Base-by-base conservation (phyloP, 106 monocot species). In the Posidonia australis region DNA sequence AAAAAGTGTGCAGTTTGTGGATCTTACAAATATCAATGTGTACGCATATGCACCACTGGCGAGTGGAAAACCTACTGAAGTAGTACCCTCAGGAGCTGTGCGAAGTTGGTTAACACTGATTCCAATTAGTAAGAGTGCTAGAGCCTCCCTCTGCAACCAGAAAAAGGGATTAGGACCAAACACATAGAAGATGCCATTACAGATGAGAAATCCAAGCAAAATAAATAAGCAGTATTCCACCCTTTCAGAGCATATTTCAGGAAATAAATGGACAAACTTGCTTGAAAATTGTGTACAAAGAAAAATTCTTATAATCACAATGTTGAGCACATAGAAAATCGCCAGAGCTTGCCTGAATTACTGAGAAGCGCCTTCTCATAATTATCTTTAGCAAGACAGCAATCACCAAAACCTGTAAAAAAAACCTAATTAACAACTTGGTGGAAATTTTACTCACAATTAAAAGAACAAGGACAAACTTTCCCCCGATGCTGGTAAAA, bases 111-210 rank as follows among this genome's bases (percentile, higher is more conserved):
- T 92, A 41, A 92, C 82, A 67, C 86, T 87, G 23, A 92, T 92
- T 70, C 92, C 92, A 73, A 92, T 92, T 0, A 92, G 80, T 80
- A 92, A 87, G 30, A 92, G 82, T 31, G 87, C 87, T 70, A 92
- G 82, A 45, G 92, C 92, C 54, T 92, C 92, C 92, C 92, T 87
- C 92, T 92, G 82, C 67, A 65, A 36, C 36, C 21, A 67, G 22
- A 31, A 53, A 51, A 52, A 36, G 6, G 21, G 14, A 29, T 52
- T 30, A 52, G 14, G 52, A 66, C 12, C 22, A 43, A 44, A 64
- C 36, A 46, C 3, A 21, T 21, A 20, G 52, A 54, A 24, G 0
- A 36, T 36, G 36, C 36, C 36, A 51, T 51, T 18, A 18, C 1
- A 6, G 51, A 21, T 51, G 36, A 36, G 36, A 36, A 36, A 4